Conservation (phyloP, 228 moss, liverwort and hornwort species). For the Sphagnum magellanicum region DNA sequence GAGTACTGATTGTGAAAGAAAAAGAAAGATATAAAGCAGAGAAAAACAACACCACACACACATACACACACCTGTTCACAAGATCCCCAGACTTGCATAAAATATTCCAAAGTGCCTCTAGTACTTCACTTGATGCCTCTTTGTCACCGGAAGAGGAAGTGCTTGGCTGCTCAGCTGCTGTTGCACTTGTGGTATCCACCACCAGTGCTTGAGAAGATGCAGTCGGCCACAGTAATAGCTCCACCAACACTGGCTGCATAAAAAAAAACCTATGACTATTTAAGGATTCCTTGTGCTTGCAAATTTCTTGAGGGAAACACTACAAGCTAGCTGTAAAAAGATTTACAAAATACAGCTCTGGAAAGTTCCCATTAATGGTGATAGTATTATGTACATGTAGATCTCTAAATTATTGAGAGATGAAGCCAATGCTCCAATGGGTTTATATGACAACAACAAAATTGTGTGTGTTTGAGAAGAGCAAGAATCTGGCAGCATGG, state of each 20-base stretch:
- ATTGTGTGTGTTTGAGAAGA: too few species aligned
- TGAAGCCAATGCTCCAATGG: too few species aligned
- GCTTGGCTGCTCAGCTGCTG: constrained; percentile 13
- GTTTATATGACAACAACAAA: too few species aligned
- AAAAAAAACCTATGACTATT: background rate
- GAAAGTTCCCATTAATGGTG: too few species aligned
- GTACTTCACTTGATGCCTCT: constrained; percentile 28
- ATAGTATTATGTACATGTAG: too few species aligned
- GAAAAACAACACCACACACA: background rate
- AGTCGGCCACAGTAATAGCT: constrained; percentile 70
- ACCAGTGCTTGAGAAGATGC: constrained; percentile 34
- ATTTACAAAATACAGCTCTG: too few species aligned
- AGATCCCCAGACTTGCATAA: constrained; percentile 48
- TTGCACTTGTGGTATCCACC: constrained; percentile 10
- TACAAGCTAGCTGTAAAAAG: too few species aligned
- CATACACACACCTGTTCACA: constrained; percentile 41
- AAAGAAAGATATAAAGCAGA: constrained; percentile 5
- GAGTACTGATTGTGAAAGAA: background rate
- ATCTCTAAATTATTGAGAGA: too few species aligned
- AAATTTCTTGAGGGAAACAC: too few species aligned
- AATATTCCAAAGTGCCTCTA: constrained; percentile 67
- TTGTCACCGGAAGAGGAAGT: constrained; percentile 8
- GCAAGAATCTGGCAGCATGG: background rate
- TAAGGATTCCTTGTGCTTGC: too few species aligned
- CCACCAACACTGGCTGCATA: constrained; percentile 77